Evolutionary conservation across 2,329 filamentous ascomycete species (phyloP).

Genomic region (Tricladium varicosporioides): DNA sequence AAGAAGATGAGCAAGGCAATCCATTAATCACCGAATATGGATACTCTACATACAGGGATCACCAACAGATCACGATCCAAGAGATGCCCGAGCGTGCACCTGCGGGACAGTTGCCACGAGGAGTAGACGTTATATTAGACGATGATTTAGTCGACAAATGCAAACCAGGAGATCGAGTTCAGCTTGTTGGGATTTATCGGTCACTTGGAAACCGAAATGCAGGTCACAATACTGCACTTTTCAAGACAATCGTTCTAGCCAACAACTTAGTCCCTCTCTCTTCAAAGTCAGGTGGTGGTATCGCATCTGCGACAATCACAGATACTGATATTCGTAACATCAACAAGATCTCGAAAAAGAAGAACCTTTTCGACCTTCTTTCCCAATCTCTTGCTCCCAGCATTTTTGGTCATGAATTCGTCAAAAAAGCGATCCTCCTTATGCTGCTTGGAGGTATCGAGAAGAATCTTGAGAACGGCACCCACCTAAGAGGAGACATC

Average conservation of each 20-base stretch:
- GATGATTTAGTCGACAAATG: slow-evolving; percentile 93
- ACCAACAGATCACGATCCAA: slow-evolving; percentile 97
- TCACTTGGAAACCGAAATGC: slow-evolving; percentile 94
- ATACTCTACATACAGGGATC: slow-evolving; percentile 91
- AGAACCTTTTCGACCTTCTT: slow-evolving; percentile 86
- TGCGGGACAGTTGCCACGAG: slow-evolving; percentile 89
- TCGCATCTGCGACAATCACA: slow-evolving; percentile 88
- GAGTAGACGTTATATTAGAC: slow-evolving; percentile 94
- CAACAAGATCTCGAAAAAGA: slow-evolving; percentile 95
- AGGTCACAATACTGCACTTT: slow-evolving; percentile 84
- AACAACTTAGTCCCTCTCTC: slow-evolving; percentile 95
- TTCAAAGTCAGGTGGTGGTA: slow-evolving; percentile 91
- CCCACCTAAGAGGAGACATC: slow-evolving; percentile 96
- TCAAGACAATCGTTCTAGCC: slow-evolving; percentile 89
- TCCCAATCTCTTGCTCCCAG: slow-evolving; percentile 94
- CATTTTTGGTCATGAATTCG: slow-evolving; percentile 95
- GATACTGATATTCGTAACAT: slow-evolving; percentile 98
- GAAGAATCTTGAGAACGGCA: slow-evolving; percentile 98
- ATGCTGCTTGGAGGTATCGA: slow-evolving; percentile 96
- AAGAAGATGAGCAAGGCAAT: slow-evolving; percentile 90
- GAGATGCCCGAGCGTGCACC: slow-evolving; percentile 98
- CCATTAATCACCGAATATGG: slow-evolving; percentile 93
- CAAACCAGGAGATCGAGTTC: slow-evolving; percentile 93
- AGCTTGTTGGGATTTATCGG: slow-evolving; percentile 93
- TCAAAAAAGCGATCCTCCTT: slow-evolving; percentile 95